A percentile compares a stretch with the other conserved stretches of the same genome.
phyloP scores from a whole-genome alignment of 1,139 yeast species.

The Blastobotrys persicus region DNA sequence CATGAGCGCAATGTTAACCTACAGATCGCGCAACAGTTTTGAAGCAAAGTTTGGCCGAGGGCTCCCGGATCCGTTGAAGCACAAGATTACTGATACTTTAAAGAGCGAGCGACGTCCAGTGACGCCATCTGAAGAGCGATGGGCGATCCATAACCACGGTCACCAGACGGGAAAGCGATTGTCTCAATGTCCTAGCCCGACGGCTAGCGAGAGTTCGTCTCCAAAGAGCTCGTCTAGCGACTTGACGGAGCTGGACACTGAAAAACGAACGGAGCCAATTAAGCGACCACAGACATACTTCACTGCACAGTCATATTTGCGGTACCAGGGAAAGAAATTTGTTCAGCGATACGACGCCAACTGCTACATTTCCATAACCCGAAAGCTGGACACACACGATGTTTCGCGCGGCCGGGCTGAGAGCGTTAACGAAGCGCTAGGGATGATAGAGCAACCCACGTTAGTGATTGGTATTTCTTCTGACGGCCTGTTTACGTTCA shows the following conservation, averaged over 20 bases:
- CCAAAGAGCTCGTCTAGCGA: conserved; percentile 12
- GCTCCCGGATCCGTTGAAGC: conserved; percentile 50
- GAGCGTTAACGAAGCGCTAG: conserved; percentile 50
- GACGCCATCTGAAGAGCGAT: conserved; percentile 48
- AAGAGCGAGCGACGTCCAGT: conserved; percentile 34
- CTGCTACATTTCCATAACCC: conserved; percentile 88
- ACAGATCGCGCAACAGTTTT: conserved; percentile 87
- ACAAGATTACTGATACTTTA: conserved; percentile 33
- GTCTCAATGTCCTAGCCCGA: conserved; percentile 22
- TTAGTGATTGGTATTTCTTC: conserved; percentile 85
- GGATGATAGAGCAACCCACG: conserved; percentile 65
- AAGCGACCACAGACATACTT: conserved; percentile 78
- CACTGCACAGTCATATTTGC: conserved; percentile 89
- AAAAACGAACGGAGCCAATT: conserved; percentile 19
- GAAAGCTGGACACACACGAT: conserved; percentile 94
- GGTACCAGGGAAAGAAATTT: conserved; percentile 92
- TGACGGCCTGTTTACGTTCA: conserved; percentile 88
- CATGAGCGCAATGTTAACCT: conserved; percentile 92
- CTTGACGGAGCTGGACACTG: conserved; percentile 10
- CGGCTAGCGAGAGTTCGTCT: conserved; percentile 12
- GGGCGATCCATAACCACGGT: conserved; percentile 70
- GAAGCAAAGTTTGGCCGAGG: conserved; percentile 87
- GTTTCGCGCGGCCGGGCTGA: conserved; percentile 76
- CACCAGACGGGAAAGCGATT: conserved; percentile 37
- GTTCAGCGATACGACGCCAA: conserved; percentile 90